Conservation (phyloP, 768 basidiomycete genomes). For the Amanita pallidorosea region DNA sequence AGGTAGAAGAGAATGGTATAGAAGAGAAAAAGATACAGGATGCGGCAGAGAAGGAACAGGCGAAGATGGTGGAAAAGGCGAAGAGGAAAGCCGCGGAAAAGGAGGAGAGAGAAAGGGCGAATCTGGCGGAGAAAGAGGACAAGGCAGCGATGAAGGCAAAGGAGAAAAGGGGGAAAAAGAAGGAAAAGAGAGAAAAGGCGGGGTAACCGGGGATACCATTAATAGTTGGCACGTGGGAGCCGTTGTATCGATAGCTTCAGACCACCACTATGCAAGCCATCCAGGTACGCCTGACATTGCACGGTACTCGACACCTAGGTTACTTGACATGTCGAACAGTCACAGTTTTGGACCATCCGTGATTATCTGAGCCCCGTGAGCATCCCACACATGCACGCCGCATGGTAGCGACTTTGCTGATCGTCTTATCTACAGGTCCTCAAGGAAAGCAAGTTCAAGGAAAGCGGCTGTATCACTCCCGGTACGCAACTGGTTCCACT, state of each 20-base stretch:
- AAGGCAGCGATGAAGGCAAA: constrained; percentile 7
- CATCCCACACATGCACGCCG: constrained; percentile 10
- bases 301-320: not conserved
- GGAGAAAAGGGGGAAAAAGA: constrained; percentile 17
- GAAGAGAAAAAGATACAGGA: no score
- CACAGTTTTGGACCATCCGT: constrained; percentile 87
- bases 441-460: constrained; percentile 98
- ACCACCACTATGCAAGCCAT: constrained; percentile 32
- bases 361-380: constrained; percentile 89
- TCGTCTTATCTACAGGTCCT: constrained; percentile 56
- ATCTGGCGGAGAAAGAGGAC: not conserved
- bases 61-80: constrained; percentile 3
- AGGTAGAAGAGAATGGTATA: not conserved
- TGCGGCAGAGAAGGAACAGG: no score
- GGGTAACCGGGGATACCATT: constrained; percentile 6
- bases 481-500: constrained; percentile 35
- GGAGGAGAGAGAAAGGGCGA: not conserved
- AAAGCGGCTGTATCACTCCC: constrained; percentile 92
- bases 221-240: constrained; percentile 10
- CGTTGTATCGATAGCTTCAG: constrained; percentile 4
- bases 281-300: constrained; percentile 17
- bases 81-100: constrained; percentile 4
- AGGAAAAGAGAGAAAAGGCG: constrained; percentile 6
- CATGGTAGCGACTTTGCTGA: constrained; percentile 19
- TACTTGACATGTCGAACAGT: constrained; percentile 30